Percentiles rank a stretch among this genome's conserved stretches.
phyloP scores from a whole-genome alignment of 2,329 filamentous ascomycete genomes.

The Colletotrichum lupini region DNA sequence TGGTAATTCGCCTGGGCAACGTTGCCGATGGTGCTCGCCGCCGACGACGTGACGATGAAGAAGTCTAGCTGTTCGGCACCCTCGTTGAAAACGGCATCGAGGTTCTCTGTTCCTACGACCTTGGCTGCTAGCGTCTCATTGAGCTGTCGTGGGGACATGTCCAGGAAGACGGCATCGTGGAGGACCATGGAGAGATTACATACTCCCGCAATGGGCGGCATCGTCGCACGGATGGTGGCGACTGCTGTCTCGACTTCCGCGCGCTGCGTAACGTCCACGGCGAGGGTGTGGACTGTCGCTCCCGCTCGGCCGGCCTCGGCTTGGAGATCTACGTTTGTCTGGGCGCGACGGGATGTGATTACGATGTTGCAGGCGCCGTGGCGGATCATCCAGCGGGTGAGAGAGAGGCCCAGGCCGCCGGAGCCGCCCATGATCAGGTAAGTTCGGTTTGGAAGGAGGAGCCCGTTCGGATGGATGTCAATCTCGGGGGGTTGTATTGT shows the following conservation, averaged over 20 bases:
- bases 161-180: conserved; percentile 36
- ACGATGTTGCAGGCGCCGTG: no score
- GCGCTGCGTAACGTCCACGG: background rate
- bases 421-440: no score
- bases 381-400: no score
- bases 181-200: conserved; percentile 54
- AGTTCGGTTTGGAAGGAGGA: no score
- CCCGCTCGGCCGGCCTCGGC: no score
- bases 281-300: background rate
- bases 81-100: conserved; percentile 38
- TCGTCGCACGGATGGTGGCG: background rate
- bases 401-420: no score
- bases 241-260: background rate
- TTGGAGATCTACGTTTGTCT: no score
- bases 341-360: no score
- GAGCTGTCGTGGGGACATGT: conserved; percentile 43
- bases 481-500: no score
- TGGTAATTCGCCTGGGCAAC: conserved; percentile 55
- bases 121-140: conserved; percentile 41
- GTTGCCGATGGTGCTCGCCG: conserved; percentile 42
- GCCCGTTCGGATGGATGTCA: no score
- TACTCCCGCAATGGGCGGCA: conserved; percentile 47
- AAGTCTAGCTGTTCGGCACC: conserved; percentile 44
- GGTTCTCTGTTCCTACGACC: conserved; percentile 46
- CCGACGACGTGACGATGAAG: conserved; percentile 42